Percentiles rank a stretch among this genome's conserved stretches.
These are phyloP conservation scores for Phytophthora pini DNA, from an alignment of 352 stramenopile species.

Conservation along the genomic window DNA sequence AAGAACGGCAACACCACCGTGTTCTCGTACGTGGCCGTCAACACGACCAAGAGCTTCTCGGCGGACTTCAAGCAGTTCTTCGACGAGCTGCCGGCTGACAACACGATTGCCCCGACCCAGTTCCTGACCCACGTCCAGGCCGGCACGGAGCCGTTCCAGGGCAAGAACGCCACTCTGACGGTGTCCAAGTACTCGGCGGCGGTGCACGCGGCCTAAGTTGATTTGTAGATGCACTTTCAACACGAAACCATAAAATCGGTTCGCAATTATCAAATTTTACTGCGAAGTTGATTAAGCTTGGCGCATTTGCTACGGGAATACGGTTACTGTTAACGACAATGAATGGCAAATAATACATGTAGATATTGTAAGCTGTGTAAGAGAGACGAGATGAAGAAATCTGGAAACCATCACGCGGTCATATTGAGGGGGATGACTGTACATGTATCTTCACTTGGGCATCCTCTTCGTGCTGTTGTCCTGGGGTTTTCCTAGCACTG, in stretches of 20 bases:
- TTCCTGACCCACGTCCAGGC: conserved; percentile 39
- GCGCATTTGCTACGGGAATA: too few relatives aligned
- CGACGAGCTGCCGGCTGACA: conserved; percentile 23
- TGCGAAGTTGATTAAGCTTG: too few relatives aligned
- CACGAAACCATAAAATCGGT: too few relatives aligned
- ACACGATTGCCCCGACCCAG: conserved; percentile 32
- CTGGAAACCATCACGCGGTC: too few relatives aligned
- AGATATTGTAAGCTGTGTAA: too few relatives aligned
- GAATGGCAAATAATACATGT: too few relatives aligned
- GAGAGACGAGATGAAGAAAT: too few relatives aligned
- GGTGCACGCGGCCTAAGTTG: conserved; percentile 13
- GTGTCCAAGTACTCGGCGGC: conserved; percentile 32
- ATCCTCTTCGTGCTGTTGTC: too few relatives aligned
- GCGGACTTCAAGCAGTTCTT: conserved; percentile 38
- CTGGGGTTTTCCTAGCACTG: too few relatives aligned
- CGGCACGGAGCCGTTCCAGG: conserved; percentile 40
- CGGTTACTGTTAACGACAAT: too few relatives aligned
- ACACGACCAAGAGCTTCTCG: conserved; percentile 22
- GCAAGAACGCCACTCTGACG: conserved; percentile 34
- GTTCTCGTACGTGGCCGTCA: conserved; percentile 39
- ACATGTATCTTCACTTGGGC: too few relatives aligned
- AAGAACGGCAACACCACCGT: conserved; percentile 38
- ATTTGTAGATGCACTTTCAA: not conserved
- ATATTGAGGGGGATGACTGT: too few relatives aligned
- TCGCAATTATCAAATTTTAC: not conserved